Evolutionary conservation across 2,329 filamentous ascomycete species (phyloP).

Genomic region (Claviceps maximensis): DNA sequence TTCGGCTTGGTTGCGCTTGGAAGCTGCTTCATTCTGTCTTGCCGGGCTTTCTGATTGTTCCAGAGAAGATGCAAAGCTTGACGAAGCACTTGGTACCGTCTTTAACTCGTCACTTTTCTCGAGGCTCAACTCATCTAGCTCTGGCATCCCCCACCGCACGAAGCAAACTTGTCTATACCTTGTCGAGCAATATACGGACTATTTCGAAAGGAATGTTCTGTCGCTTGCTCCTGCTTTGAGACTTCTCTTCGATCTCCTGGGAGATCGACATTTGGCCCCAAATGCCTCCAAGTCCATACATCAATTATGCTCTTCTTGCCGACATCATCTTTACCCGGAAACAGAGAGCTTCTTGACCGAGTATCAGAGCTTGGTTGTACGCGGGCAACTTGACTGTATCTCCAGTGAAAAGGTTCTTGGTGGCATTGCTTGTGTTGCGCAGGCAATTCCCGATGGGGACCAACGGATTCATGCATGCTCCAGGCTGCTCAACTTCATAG

Average conservation of each 20-base stretch:
- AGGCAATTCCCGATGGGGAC: conserved; percentile 50
- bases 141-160: conserved; percentile 45
- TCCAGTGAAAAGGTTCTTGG: conserved; percentile 63
- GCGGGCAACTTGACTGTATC: conserved; percentile 42
- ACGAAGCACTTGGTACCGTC: conserved; percentile 44
- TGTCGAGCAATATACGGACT: conserved; percentile 61
- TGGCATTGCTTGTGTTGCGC: conserved; percentile 62
- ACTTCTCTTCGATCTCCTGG: conserved; percentile 59
- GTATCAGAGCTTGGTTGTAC: conserved; percentile 51
- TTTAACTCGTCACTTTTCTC: conserved; percentile 48
- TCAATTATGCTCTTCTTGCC: conserved; percentile 62
- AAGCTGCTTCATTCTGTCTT: conserved; percentile 49
- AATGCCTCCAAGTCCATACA: conserved; percentile 63
- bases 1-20: conserved; percentile 44
- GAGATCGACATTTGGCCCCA: conserved; percentile 47
- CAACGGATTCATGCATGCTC: conserved; percentile 40
- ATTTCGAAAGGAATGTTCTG: conserved; percentile 57
- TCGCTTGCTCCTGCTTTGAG: conserved; percentile 59
- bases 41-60: conserved; percentile 55
- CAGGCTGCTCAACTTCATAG: conserved; percentile 47
- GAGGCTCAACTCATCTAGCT: conserved; percentile 35
- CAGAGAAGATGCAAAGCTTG: conserved; percentile 41
- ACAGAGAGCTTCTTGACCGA: conserved; percentile 56
- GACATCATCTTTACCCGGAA: conserved; percentile 53
- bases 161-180: conserved; percentile 56